Evolutionary conservation across 208 protist genomes (phyloP).

Genomic region (Herpetomonas samuelpessoai): DNA sequence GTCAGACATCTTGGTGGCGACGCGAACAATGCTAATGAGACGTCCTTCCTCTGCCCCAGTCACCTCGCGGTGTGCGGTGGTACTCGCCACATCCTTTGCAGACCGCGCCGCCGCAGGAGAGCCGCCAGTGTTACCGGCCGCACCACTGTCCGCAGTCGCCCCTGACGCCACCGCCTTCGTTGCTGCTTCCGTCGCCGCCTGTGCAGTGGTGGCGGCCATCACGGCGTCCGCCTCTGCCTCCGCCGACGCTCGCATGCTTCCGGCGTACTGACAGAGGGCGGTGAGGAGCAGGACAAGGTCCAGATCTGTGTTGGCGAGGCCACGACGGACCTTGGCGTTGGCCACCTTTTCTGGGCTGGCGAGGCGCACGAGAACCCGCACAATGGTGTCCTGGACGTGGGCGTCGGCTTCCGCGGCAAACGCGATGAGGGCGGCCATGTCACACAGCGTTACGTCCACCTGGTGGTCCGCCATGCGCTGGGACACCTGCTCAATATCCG

Average conservation of each 20-base stretch:
- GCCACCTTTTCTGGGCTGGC: not conserved
- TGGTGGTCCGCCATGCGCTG: slow-evolving; percentile 42
- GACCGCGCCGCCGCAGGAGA: not conserved
- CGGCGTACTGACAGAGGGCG: slow-evolving; percentile 8
- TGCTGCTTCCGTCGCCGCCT: not conserved
- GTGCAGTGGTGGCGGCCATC: not conserved
- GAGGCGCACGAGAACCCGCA: not conserved
- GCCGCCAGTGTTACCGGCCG: not conserved
- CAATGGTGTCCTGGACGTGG: not conserved
- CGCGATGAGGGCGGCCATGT: slow-evolving; percentile 9
- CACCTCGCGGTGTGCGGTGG: not conserved
- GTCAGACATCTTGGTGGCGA: not conserved
- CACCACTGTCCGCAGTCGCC: not conserved
- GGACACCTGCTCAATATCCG: slow-evolving; percentile 30
- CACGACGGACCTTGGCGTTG: not conserved
- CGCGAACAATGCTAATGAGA: not conserved
- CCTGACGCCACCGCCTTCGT: not conserved
- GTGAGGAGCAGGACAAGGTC: slow-evolving; percentile 7
- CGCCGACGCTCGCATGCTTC: not conserved
- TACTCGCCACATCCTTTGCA: not conserved
- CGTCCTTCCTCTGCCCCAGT: not conserved
- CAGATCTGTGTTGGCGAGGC: not conserved
- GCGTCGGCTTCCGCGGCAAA: slow-evolving; percentile 4
- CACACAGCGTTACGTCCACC: slow-evolving; percentile 22
- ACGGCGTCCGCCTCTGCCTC: not conserved